Base-by-base conservation (phyloP, 441 rosid genomes). In the Erysimum cheiri region DNA sequence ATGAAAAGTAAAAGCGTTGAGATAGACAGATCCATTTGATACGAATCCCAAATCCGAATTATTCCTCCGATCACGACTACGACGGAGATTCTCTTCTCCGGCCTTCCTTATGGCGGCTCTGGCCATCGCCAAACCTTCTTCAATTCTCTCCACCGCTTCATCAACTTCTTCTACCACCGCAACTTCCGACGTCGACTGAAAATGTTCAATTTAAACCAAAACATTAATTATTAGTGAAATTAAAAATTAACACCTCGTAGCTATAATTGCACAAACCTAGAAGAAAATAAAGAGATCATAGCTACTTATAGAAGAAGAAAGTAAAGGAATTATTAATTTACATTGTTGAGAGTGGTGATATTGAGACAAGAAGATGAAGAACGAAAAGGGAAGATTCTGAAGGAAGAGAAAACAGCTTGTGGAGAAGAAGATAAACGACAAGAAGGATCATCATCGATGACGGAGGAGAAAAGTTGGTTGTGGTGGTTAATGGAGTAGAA, bases 1-100 rank as follows among this genome's bases (percentile, higher is more conserved):
- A 77, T 87, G 92, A 82, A 90, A 90, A 26, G 94, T 85, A 49
- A 59, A 75, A 63, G 95, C 82, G 62, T 90, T 90, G 52, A 78
- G 63, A 82, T 89, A 92, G 59, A 87, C 69, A 19, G 89, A 81
- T 48, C 92, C 93, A 64, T 77, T 64, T 8, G 93, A 87, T 10
- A 80, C 69, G 69, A 77, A 81, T 53, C 50, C 14, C 19, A 33
- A n/a, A 74, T 74, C 70, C 6, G 74, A 31, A 63, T 44, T 13
- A 26, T 50, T 70, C 52, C 69, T 77, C 77, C 54, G 48, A 53
- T 62, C 60, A 68, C 36, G 71, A 37, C n/a, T 78, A 69, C 19
- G 65, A 61, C 60, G 71, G 81, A 41, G 78, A 70, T 26, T 47
- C 52, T 4, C 71, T 75, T 75, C 78, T 56, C 66, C 64, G 6